A percentile compares a stretch with the other conserved stretches of the same genome.
Evolutionary conservation across 495 filamentous ascomycete species (phyloP).

Genomic region (Aspergillus bertholletiae): DNA sequence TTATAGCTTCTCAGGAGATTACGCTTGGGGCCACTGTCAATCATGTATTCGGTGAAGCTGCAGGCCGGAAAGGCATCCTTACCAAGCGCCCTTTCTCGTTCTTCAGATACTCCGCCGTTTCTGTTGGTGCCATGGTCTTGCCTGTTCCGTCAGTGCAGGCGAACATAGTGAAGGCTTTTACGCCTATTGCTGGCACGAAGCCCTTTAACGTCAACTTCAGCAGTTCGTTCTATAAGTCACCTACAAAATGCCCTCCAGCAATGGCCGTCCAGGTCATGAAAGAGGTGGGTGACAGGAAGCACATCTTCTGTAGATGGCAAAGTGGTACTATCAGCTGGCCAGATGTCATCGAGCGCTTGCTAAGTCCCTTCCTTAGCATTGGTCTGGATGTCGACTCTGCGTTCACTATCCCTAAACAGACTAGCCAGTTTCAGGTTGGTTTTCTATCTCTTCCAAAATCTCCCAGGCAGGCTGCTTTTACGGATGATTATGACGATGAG

Average conservation of each 20-base stretch:
- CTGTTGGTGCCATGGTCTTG: constrained; percentile 23
- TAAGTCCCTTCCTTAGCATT: constrained; percentile 20
- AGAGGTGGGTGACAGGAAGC: constrained; percentile 27
- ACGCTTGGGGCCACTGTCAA: constrained; percentile 30
- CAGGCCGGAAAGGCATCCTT: constrained; percentile 26
- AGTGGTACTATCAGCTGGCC: constrained; percentile 38
- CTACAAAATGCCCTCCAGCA: constrained; percentile 24
- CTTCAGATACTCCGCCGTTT: constrained; percentile 27
- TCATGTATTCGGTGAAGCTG: constrained; percentile 24
- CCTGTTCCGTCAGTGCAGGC: constrained; percentile 29
- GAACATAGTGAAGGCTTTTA: constrained; percentile 25
- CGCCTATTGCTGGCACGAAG: constrained; percentile 28
- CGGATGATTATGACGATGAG: constrained; percentile 25
- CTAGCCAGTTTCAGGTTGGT: constrained; percentile 33
- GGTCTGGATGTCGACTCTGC: constrained; percentile 21
- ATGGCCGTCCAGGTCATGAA: constrained; percentile 29
- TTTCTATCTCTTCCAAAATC: constrained; percentile 24
- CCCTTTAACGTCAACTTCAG: constrained; percentile 31
- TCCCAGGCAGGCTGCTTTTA: constrained; percentile 3
- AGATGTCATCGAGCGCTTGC: constrained; percentile 15
- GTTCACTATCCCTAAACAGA: constrained; percentile 15
- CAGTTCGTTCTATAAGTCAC: constrained; percentile 25
- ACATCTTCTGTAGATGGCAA: constrained; percentile 31
- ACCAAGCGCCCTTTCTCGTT: constrained; percentile 26
- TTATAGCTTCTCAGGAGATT: constrained; percentile 25